Evolutionary conservation across 768 basidiomycete genomes (phyloP).

Genomic region (Infundibulicybe gibba): DNA sequence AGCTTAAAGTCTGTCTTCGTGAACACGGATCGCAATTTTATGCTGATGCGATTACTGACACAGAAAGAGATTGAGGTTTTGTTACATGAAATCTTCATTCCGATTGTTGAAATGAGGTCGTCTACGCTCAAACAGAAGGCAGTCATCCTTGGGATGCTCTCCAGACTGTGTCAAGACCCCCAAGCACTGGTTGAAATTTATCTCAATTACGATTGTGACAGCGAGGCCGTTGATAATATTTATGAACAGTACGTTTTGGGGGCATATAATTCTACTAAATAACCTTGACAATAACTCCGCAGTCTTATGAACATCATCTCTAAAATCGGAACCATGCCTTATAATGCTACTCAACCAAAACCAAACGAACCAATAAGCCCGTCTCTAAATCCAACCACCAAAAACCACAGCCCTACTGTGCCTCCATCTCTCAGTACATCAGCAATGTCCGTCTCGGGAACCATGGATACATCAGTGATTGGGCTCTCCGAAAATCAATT

Average conservation of each 20-base stretch:
- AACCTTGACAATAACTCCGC: slow-evolving; percentile 6
- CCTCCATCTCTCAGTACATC: slow-evolving; percentile 63
- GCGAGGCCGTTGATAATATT: slow-evolving; percentile 92
- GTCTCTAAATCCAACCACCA: slow-evolving; percentile 48
- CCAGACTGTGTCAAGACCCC: slow-evolving; percentile 88
- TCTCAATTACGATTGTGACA: slow-evolving; percentile 98
- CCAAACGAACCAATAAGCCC: slow-evolving; percentile 59
- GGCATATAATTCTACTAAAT: neutral
- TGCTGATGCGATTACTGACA: slow-evolving; percentile 7
- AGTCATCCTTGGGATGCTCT: slow-evolving; percentile 85
- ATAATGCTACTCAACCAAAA: slow-evolving; percentile 45
- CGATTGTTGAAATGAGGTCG: slow-evolving; percentile 96
- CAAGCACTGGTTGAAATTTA: slow-evolving; percentile 98
- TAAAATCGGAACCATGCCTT: slow-evolving; percentile 71
- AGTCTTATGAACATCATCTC: slow-evolving; percentile 96
- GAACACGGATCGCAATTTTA: neutral
- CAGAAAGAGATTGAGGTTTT: slow-evolving; percentile 99
- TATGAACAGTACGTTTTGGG: slow-evolving; percentile 80
- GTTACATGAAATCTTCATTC: slow-evolving; percentile 98
- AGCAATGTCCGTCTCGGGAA: slow-evolving; percentile 60
- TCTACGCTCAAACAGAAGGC: slow-evolving; percentile 95
- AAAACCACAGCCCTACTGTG: slow-evolving; percentile 31
- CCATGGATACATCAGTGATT: slow-evolving; percentile 61
- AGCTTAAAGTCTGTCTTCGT: slow-evolving; percentile 74
- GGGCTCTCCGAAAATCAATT: slow-evolving; percentile 82